Conservation (phyloP, 345 rosid genomes). For the Linum tenue region DNA sequence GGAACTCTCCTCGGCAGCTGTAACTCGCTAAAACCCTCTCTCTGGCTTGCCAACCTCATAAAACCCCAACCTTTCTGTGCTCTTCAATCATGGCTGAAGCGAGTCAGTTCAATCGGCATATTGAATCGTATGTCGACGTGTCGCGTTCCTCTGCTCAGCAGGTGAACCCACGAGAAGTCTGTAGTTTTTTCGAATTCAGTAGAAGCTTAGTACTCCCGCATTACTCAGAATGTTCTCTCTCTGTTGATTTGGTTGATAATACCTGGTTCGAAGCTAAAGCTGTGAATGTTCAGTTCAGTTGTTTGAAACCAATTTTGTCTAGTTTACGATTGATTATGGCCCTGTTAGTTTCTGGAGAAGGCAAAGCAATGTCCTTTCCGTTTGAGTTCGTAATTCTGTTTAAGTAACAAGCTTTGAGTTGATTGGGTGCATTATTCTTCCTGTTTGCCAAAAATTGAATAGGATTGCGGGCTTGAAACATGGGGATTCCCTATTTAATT, state of each 20-base stretch:
- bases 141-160: constrained; percentile 2
- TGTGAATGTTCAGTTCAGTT: not conserved
- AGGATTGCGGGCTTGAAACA: no score
- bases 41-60: not conserved
- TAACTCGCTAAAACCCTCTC: not conserved
- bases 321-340: not conserved
- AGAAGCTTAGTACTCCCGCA: not conserved
- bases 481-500: no score
- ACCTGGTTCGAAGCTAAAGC: not conserved
- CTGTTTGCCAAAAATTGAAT: no score
- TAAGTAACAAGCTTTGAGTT: no score
- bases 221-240: not conserved
- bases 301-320: not conserved
- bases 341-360: not conserved
- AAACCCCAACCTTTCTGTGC: not conserved
- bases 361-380: not conserved
- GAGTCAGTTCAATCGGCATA: constrained; percentile 4
- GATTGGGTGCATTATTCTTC: no score
- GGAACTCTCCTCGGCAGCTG: not conserved
- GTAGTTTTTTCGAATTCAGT: not conserved
- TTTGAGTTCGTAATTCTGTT: not conserved
- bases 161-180: not conserved
- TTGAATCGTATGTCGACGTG: constrained; percentile 8
- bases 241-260: not conserved
- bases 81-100: not conserved